Evolutionary conservation across 2,329 filamentous ascomycete genomes (phyloP).

Genomic region (Cercospora sesami): DNA sequence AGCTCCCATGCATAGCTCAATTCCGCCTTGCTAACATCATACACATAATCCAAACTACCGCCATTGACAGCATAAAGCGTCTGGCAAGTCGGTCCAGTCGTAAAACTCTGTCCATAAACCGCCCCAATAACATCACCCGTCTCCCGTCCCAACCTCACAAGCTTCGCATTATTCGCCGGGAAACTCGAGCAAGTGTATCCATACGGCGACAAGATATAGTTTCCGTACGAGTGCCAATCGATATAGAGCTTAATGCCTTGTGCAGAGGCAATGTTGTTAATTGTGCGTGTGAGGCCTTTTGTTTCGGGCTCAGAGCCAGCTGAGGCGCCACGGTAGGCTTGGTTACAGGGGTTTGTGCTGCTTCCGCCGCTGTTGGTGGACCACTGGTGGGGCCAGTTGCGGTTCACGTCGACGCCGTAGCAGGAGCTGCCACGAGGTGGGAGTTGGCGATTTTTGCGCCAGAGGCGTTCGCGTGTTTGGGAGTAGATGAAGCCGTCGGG

Average conservation of each 20-base stretch:
- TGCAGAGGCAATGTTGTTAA: conserved; percentile 8
- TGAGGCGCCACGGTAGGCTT: conserved; percentile 46
- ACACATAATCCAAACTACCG: conserved; percentile 18
- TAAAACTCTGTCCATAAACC: conserved; percentile 45
- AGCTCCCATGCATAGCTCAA: conserved; percentile 17
- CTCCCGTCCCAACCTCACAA: conserved; percentile 53
- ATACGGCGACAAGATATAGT: conserved; percentile 60
- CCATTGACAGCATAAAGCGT: conserved; percentile 54
- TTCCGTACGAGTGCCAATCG: conserved; percentile 64
- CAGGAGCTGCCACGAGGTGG: conserved; percentile 42
- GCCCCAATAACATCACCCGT: conserved; percentile 57
- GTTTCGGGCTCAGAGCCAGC: conserved; percentile 54
- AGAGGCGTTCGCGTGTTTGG: conserved; percentile 58
- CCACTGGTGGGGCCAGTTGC: conserved; percentile 59
- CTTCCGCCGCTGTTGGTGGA: conserved; percentile 42
- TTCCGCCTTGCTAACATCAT: conserved; percentile 17
- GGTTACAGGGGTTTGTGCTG: conserved; percentile 53
- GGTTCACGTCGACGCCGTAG: conserved; percentile 57
- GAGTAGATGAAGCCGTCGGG: conserved; percentile 63
- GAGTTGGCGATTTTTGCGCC: conserved; percentile 61
- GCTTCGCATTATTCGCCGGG: conserved; percentile 48
- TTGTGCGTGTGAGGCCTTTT: conserved; percentile 15
- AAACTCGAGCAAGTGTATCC: conserved; percentile 57
- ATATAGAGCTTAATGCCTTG: conserved; percentile 57
- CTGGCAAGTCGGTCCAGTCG: conserved; percentile 37